Evolutionary conservation across 108 stramenopile species (phyloP).

Genomic region (Aurantiochytrium sp.): DNA sequence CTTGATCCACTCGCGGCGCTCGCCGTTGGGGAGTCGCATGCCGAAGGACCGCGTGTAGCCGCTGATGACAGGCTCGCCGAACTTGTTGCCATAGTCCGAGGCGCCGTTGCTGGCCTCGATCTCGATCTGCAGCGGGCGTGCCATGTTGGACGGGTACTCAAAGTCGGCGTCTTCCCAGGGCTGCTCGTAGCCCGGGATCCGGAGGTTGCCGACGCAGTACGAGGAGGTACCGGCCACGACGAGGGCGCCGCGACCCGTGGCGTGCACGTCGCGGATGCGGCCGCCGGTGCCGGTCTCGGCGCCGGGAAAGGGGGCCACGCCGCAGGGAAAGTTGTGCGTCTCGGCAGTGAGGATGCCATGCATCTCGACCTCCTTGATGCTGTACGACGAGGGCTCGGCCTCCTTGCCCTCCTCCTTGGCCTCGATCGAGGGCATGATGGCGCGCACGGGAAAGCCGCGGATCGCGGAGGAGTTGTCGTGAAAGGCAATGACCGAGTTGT

Average conservation of each 20-base stretch:
- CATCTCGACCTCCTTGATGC: constrained; percentile 58
- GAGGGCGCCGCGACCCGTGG: constrained; percentile 91
- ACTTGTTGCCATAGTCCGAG: constrained; percentile 99
- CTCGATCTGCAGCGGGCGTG: constrained; percentile 83
- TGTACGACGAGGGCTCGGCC: constrained; percentile 58
- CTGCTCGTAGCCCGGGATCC: constrained; percentile 83
- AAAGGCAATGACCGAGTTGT: constrained; percentile 94
- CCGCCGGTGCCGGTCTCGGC: constrained; percentile 99
- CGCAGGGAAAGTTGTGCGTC: constrained; percentile 98
- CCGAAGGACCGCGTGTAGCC: constrained; percentile 95
- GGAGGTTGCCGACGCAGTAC: constrained; percentile 96
- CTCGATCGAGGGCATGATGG: constrained; percentile 2
- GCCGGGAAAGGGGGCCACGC: constrained; percentile 96
- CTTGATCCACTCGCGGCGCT: constrained; percentile 87
- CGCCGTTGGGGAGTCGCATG: constrained; percentile 82
- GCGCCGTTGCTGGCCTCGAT: constrained; percentile 93
- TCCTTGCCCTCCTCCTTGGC: neutral
- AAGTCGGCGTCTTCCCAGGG: constrained; percentile 83
- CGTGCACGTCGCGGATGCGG: constrained; percentile 93
- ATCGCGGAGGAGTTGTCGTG: constrained; percentile 94
- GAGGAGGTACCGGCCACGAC: constrained; percentile 83
- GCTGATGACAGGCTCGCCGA: constrained; percentile 92
- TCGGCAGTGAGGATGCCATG: constrained; percentile 97
- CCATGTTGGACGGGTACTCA: constrained; percentile 76
- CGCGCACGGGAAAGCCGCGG: constrained; percentile 65